Percentiles rank a stretch among this genome's conserved stretches.
phyloP scores from a whole-genome alignment of 2,329 filamentous ascomycete genomes.

The Pseudogymnoascus sp. region DNA sequence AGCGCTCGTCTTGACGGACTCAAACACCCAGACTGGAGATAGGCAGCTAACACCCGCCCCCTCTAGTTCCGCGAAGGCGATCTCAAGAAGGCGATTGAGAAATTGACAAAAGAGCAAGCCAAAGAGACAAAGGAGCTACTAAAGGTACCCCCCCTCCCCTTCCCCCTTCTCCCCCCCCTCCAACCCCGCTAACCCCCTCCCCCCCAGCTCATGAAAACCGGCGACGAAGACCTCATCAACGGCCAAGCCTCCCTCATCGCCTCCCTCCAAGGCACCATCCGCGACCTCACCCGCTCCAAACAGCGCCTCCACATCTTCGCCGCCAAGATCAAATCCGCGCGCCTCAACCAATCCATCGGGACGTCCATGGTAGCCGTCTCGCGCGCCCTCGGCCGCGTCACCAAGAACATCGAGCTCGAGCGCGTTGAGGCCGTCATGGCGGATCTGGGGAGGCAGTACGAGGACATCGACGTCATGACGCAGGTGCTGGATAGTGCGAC shows the following conservation, averaged over 20 bases:
- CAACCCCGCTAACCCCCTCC: background rate
- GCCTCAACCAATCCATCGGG: background rate
- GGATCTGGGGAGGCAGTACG: conserved; percentile 50
- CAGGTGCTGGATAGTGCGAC: conserved; percentile 72
- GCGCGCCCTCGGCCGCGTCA: background rate
- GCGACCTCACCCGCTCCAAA: background rate
- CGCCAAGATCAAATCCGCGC: background rate
- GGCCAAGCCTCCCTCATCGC: conserved; percentile 2
- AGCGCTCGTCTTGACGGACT: background rate
- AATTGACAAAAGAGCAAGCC: background rate
- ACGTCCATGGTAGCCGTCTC: background rate
- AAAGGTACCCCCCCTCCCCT: background rate
- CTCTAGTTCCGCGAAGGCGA: background rate
- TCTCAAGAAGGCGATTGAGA: background rate
- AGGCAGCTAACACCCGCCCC: background rate
- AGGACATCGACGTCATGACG: conserved; percentile 40
- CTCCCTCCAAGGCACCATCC: conserved; percentile 3
- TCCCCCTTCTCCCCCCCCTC: background rate
- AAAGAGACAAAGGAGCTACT: background rate
- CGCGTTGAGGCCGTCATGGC: conserved; percentile 47
- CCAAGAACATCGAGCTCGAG: conserved; percentile 7
- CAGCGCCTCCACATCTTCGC: conserved; percentile 1
- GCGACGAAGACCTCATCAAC: conserved; percentile 8
- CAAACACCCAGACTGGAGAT: background rate
- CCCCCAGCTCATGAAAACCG: conserved; percentile 8